Conservation (phyloP, 2,329 filamentous ascomycete species). For the Neophaeococcomyces mojaviensis region DNA sequence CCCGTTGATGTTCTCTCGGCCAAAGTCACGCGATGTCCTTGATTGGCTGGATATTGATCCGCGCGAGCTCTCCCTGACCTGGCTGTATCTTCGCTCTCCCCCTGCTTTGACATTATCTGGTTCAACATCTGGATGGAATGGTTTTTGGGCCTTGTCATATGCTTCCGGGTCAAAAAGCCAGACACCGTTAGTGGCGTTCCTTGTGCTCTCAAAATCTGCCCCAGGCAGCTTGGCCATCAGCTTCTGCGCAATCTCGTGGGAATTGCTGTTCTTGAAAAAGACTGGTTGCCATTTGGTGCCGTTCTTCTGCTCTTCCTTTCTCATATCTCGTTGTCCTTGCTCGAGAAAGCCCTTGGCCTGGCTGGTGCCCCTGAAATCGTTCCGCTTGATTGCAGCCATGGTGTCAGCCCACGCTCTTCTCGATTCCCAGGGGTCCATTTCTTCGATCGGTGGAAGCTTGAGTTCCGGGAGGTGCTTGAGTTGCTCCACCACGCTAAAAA, state of each 20-base stretch:
- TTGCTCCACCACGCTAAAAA: conserved; percentile 52
- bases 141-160: conserved; percentile 10
- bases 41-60: neutral
- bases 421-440: conserved; percentile 81
- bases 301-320: conserved; percentile 67
- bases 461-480: conserved; percentile 61
- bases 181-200: neutral
- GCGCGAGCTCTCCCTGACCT: neutral
- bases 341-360: conserved; percentile 83
- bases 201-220: neutral
- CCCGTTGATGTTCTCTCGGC: neutral
- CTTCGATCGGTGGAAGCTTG: conserved; percentile 60
- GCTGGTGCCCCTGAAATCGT: conserved; percentile 75
- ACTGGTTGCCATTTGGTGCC: conserved; percentile 70
- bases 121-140: conserved; percentile 14
- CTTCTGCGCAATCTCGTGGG: neutral
- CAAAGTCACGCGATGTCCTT: conserved; percentile 1
- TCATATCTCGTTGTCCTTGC: conserved; percentile 71
- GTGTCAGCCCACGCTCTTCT: conserved; percentile 84
- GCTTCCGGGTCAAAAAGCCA: conserved; percentile 2
- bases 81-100: conserved; percentile 1
- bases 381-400: conserved; percentile 67
- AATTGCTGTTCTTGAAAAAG: conserved; percentile 57
- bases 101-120: conserved; percentile 14
- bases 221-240: conserved; percentile 2